Base-by-base conservation (phyloP, 768 basidiomycete species). In the Tulasnella sp. region DNA sequence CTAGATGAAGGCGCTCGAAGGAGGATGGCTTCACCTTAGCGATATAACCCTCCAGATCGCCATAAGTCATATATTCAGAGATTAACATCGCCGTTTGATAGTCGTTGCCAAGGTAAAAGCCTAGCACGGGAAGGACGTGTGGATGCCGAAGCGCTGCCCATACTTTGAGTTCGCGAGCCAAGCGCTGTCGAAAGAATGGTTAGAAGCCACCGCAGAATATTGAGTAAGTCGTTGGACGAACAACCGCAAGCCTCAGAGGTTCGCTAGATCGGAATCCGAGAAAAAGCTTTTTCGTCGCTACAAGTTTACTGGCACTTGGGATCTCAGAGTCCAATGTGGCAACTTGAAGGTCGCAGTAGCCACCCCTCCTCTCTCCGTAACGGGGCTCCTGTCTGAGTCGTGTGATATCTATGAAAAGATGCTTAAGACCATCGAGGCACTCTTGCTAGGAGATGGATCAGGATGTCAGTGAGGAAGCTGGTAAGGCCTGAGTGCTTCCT, bases 131-230 rank as follows among this genome's bases (percentile, higher is more conserved):
- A 6, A 75, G 40, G 11, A 75, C 48, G 41, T 75, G 41, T 22
- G 41, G 42, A 31, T 75, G 74, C 3, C n/a, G 48, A 28, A 75
- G 74, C 4, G 3, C 40, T 1, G 48, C 41, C 74, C 74, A 75
- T 16, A 75, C 40, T 41, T 75, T 75, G 42, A 75, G 41, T 31
- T 75, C 74, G 28, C 74, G 74, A 40, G 28, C 74, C 41, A 75
- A 42, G 31, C 64, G 64, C 64, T 69, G 28, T 14, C 58, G 34
- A 37, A 34, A 69, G 34, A 37, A 9, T 16, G 64, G 54, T 69
- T 16, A 69, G 20, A 28, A 2, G 3, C 12, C 18, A 0, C 28
- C 8, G 64, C 34, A 34, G 11, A 37, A 11, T 14, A 6, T 34
- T 0, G 28, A 37, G 6, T 3, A 31, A 37, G 9, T 16, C 64